These are phyloP conservation scores for Myriosclerotinia duriaeana DNA, from an alignment of 2,329 filamentous ascomycete species.

Conservation along the genomic window DNA sequence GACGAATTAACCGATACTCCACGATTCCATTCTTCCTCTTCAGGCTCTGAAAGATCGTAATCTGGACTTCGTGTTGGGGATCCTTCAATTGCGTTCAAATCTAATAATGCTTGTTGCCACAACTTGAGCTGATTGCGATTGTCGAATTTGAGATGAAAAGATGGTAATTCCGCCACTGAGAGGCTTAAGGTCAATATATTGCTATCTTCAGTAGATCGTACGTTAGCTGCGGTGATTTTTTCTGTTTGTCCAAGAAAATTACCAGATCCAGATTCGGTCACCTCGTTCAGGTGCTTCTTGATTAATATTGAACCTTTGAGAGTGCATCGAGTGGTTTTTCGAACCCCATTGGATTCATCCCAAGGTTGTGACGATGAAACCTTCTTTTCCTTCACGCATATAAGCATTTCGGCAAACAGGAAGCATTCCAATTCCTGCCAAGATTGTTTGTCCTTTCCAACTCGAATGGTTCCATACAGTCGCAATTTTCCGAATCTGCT, in stretches of 20 bases:
- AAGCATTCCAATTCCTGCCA: constrained; percentile 99
- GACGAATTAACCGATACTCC: constrained; percentile 76
- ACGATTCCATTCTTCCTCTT: constrained; percentile 85
- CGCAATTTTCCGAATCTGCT: constrained; percentile 84
- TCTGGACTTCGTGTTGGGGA: constrained; percentile 68
- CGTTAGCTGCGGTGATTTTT: constrained; percentile 41
- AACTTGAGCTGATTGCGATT: constrained; percentile 80
- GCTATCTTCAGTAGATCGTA: constrained; percentile 63
- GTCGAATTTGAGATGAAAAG: constrained; percentile 89
- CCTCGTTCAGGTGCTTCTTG: constrained; percentile 93
- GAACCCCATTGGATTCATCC: constrained; percentile 58
- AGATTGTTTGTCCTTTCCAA: constrained; percentile 92
- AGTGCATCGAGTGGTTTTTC: constrained; percentile 74
- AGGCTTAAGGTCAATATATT: constrained; percentile 79
- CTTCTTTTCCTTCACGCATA: constrained; percentile 98
- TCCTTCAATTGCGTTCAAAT: constrained; percentile 72
- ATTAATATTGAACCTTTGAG: constrained; percentile 97
- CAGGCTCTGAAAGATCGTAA: constrained; percentile 78
- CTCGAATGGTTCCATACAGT: constrained; percentile 82
- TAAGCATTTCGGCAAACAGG: constrained; percentile 97
- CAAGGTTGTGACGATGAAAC: constrained; percentile 59
- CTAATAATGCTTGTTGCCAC: constrained; percentile 84
- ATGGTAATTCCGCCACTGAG: constrained; percentile 86
- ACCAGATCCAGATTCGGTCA: constrained; percentile 65
- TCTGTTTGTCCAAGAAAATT: constrained; percentile 39